Evolutionary conservation across 192 early-diverging fungal genomes (phyloP).

Genomic region (Phlyctochytrium arcticum): DNA sequence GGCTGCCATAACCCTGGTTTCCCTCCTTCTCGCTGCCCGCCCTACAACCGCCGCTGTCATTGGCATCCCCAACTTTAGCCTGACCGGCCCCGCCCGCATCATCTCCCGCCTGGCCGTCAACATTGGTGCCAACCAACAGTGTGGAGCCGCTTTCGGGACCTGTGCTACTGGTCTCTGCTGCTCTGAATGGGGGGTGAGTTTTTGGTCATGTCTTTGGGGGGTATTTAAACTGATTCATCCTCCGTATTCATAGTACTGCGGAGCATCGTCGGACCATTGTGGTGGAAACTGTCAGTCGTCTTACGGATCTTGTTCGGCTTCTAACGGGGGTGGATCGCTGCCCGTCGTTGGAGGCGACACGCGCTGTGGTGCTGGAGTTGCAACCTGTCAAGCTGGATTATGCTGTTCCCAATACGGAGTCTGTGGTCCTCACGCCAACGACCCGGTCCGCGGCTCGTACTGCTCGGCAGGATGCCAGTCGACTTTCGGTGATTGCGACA

Average conservation of each 20-base stretch:
- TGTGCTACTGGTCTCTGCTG: background rate
- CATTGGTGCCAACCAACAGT: too few relatives aligned
- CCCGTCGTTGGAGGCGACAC: background rate
- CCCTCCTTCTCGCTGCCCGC: too few relatives aligned
- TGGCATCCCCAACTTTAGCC: too few relatives aligned
- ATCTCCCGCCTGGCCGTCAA: too few relatives aligned
- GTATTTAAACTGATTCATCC: background rate
- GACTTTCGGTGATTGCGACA: background rate
- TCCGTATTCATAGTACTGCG: background rate
- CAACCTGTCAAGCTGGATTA: background rate
- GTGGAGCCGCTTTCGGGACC: background rate
- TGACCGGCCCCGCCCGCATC: too few relatives aligned
- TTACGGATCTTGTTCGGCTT: background rate
- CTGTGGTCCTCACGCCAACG: background rate
- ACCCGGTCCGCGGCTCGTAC: background rate
- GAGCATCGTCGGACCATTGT: background rate
- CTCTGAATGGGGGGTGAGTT: background rate
- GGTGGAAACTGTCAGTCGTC: background rate
- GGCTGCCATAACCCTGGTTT: too few relatives aligned
- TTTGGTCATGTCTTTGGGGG: background rate
- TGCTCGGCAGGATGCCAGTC: background rate
- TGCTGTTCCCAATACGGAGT: background rate
- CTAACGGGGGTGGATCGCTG: background rate
- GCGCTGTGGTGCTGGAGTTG: background rate
- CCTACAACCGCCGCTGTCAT: too few relatives aligned